Percentiles rank a stretch among this genome's conserved stretches.
These are phyloP conservation scores for Fusarium xylarioides DNA, from an alignment of 2,329 filamentous ascomycete genomes.

Conservation along the genomic window DNA sequence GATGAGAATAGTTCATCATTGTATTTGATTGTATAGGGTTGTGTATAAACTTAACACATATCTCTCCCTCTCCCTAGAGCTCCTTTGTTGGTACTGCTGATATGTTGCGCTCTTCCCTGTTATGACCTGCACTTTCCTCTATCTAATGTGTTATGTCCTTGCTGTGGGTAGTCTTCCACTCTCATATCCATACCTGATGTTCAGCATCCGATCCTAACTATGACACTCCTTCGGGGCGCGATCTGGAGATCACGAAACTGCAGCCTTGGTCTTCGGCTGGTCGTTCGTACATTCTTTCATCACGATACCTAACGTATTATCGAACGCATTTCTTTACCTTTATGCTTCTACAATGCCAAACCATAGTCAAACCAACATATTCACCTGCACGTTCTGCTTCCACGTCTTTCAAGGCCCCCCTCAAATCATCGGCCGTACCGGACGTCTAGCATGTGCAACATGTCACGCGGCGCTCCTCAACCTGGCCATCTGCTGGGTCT, in stretches of 20 bases:
- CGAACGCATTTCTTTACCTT: neutral
- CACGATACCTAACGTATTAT: neutral
- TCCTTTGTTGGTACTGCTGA: neutral
- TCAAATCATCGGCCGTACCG: conserved; percentile 55
- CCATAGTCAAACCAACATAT: conserved; percentile 42
- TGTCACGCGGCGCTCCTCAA: conserved; percentile 61
- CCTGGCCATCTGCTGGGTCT: conserved; percentile 66
- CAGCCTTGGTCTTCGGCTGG: neutral
- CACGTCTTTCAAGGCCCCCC: conserved; percentile 49
- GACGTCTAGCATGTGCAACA: conserved; percentile 58
- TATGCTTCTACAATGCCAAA: conserved; percentile 18
- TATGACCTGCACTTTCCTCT: conserved; percentile 1
- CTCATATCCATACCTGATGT: neutral
- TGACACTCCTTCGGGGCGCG: neutral
- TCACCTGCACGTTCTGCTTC: conserved; percentile 68
- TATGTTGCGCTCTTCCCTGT: neutral
- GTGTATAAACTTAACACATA: conserved; percentile 5
- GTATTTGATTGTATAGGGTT: conserved; percentile 21
- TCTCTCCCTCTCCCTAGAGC: neutral
- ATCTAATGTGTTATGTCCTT: too few relatives aligned
- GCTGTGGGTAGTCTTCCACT: neutral
- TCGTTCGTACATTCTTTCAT: conserved; percentile 8
- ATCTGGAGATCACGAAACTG: neutral
- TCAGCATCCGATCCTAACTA: neutral
- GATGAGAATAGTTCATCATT: conserved; percentile 32